Base-by-base conservation (phyloP, 352 stramenopile species). In the Phytopythium aichiense region DNA sequence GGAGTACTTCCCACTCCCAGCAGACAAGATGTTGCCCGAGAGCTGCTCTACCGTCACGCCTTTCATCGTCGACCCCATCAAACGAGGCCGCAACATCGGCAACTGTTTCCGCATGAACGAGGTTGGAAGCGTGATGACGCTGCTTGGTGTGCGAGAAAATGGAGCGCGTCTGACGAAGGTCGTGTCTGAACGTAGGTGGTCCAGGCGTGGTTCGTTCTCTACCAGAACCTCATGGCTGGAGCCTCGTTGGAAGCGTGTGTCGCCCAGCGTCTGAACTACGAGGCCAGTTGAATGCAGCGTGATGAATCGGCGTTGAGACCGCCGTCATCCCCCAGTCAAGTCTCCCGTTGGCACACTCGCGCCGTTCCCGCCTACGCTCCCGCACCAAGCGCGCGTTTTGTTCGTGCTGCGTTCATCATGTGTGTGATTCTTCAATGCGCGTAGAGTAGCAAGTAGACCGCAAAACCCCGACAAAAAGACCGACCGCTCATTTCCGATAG, bases 81-180 rank as follows among this genome's bases (percentile, higher is more conserved):
- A 83, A 40, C 64, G 68, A 31, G 76, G 71, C 30, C 73, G 80
- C 59, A 88, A 68, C 63, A 89, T 95, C 53, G 87, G 84, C 58
- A 92, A 90, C 63, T 84, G 81, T 46, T 95, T 93, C 58, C 82
- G 84, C 25, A 92, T 95, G 76, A 77, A 83, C 48, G 81, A 95
- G 72, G 84, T 89, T 64, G 12, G 48, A 11, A n/a, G 45, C 6
- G 45, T 8, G n/a, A 37, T 60, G 22, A n/a, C 46, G 4, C 50
- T 28, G 20, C 2, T 16, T 18, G 28, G 6, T 7, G 15, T 16
- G 38, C 52, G 56, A 38, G 30, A 38, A 33, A 6, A 43, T 48
- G 25, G 37, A 5, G 42, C 15, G 11, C 7, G 25, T 59, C 13
- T 68, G 31, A 73, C 50, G 6, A 6, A 28, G 25, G 30, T 28